Evolutionary conservation across 2,329 filamentous ascomycete genomes (phyloP), one percentile per base, ranked within the genome.

Genomic region (Capronia coronata): DNA sequence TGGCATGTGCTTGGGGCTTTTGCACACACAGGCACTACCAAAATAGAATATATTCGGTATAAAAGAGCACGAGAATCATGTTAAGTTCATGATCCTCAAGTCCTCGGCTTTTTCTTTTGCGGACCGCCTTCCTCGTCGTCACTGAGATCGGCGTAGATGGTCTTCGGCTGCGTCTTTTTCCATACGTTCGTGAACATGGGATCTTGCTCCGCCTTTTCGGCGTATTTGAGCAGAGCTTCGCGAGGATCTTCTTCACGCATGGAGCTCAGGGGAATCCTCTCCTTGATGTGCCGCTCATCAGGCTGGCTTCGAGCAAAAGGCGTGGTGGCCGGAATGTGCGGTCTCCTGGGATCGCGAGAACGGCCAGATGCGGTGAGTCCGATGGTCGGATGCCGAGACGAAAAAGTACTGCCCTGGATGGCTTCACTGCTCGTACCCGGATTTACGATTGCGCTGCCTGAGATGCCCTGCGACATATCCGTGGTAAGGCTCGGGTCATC

Each of bases 211-310:
- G 90, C 89, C 64, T 94, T 84, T 48, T 94, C 87, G 30, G 89
- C 91, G 73, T 97, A 98, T 71, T 94, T 96, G 52, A 98, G 71
- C 63, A 98, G 71, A 39, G 93, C 93, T 68, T 95, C 93, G 56
- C 93, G 76, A 0, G 93, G 93, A 71, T 98, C 93, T 67, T 98
- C 93, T 67, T 98, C 90, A 41, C 94, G 77, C 87, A 98, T 94
- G 55, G 81, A 83, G 55, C 88, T 91, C 10, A 97, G 76, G 22
- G 90, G 88, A 46, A 97, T 94, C 58, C 86, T 87, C 64, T 91
- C 81, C 61, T 83, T 84, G 54, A 98, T 87, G 65, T 94, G 87
- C 62, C 85, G 84, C 66, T 91, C 86, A 66, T 97, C 90, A 0
- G 91, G 90, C 62, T 93, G 86, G 52, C 77, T 86, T 68, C 94